Percentiles rank a stretch among this genome's conserved stretches.
Evolutionary conservation across 495 filamentous ascomycete species (phyloP).

Genomic region (Platismatia glauca): DNA sequence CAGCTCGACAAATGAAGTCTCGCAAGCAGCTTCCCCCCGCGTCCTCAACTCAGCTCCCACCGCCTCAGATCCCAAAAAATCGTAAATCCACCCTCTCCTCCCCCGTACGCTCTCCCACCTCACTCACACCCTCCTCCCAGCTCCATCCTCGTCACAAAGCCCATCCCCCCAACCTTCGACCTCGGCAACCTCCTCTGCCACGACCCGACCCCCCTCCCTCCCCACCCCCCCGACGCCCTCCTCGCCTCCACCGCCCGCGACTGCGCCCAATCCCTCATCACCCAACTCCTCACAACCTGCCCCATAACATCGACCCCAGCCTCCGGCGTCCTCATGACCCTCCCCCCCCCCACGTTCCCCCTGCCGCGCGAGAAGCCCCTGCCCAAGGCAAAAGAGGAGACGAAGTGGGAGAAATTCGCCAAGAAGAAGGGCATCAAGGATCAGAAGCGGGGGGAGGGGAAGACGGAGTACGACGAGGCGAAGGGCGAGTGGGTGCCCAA

Average conservation of each 20-base stretch:
- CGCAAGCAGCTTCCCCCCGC: background rate
- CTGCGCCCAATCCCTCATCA: conserved; percentile 79
- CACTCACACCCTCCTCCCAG: conserved; percentile 24
- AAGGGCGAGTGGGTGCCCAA: conserved; percentile 81
- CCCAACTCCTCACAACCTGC: conserved; percentile 78
- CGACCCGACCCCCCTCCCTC: conserved; percentile 71
- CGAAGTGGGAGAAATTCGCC: conserved; percentile 92
- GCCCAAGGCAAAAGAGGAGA: conserved; percentile 66
- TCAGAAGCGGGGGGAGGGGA: conserved; percentile 59
- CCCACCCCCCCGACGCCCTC: conserved; percentile 35
- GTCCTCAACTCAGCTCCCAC: background rate
- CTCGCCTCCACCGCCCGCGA: conserved; percentile 69
- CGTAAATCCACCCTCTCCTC: background rate
- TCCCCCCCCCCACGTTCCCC: conserved; percentile 57
- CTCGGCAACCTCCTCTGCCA: conserved; percentile 73
- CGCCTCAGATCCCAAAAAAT: conserved; percentile 6
- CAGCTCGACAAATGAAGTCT: conserved; percentile 2
- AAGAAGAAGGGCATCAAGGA: conserved; percentile 86
- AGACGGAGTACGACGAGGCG: conserved; percentile 74
- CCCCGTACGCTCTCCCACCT: background rate
- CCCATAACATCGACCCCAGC: conserved; percentile 56
- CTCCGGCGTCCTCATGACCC: conserved; percentile 58
- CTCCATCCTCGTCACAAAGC: conserved; percentile 62
- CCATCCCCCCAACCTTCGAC: conserved; percentile 86
- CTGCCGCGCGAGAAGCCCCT: conserved; percentile 87